These are phyloP conservation scores for Boletus pseudo-olivaceus DNA, from an alignment of 768 basidiomycete species.

Conservation along the genomic window DNA sequence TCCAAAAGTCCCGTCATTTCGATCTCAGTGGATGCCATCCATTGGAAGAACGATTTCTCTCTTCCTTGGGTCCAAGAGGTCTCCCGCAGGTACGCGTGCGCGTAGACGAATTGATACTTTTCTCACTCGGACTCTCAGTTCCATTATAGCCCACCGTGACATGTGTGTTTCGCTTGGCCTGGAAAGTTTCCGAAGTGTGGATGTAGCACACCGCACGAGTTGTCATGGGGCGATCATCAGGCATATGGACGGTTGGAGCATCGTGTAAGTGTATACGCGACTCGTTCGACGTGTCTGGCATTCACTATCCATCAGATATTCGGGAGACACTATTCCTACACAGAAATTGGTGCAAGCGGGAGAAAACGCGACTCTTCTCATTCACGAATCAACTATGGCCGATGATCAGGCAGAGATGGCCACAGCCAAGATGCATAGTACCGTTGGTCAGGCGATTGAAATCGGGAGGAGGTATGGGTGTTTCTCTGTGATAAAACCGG, in stretches of 20 bases:
- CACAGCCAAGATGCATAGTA: slow-evolving; percentile 77
- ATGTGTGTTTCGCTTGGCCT: slow-evolving; percentile 57
- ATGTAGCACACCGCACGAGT: slow-evolving; percentile 67
- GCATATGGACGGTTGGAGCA: slow-evolving; percentile 55
- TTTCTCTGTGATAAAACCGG: background rate
- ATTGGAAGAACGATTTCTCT: slow-evolving; percentile 38
- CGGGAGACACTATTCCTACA: slow-evolving; percentile 85
- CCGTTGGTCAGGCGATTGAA: slow-evolving; percentile 82
- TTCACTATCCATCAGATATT: slow-evolving; percentile 56
- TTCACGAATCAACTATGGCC: slow-evolving; percentile 93
- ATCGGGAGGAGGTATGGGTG: slow-evolving; percentile 61
- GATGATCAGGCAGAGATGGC: slow-evolving; percentile 80
- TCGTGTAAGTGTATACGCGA: slow-evolving; percentile 30
- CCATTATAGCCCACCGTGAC: slow-evolving; percentile 36
- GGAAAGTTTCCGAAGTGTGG: slow-evolving; percentile 58
- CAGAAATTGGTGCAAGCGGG: slow-evolving; percentile 64
- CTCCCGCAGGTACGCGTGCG: slow-evolving; percentile 2
- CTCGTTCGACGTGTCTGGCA: background rate
- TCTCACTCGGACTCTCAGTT: slow-evolving; percentile 34
- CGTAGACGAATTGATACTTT: background rate
- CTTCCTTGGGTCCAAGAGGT: slow-evolving; percentile 26
- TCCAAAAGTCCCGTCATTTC: slow-evolving; percentile 51
- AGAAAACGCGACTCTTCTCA: slow-evolving; percentile 68
- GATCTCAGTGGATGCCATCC: slow-evolving; percentile 53
- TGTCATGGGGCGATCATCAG: slow-evolving; percentile 71